Base-by-base conservation (phyloP, 2,329 filamentous ascomycete species). In the Penicillium sp. region DNA sequence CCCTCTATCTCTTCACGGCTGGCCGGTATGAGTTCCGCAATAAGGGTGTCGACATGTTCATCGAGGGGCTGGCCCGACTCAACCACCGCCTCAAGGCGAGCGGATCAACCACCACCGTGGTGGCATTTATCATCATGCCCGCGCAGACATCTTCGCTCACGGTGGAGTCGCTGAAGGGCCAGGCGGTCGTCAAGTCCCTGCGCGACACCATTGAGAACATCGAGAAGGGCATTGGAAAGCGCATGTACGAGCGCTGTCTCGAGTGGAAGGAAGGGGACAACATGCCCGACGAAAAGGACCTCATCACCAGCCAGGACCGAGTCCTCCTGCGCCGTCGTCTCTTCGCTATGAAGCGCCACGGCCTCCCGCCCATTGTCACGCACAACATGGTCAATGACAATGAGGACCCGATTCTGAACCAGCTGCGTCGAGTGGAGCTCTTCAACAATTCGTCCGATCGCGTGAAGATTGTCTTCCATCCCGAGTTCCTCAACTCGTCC, bases 11-110 rank as follows among this genome's bases (percentile, higher is more conserved):
- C 79, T 99, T 99, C 82, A 99, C 93, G 3, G 90, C 95, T 6
- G 95, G 95, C 60, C 90, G 95, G 63, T 99, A 99, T 73, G 95
- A 99, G 77, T 99, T 94, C 83, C 85, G 95, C 65, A 99, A 99
- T 74, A 99, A 99, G 80, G 95, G 95, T 72, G 94, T 97, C 10
- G 95, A 99, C 77, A 98, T 99, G 95, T 99, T 98, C 77, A 96
- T 99, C 67, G 95, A 99, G 78, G 95, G 93, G 3, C 81, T 99
- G 63, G 95, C 95, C 31, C 90, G 95, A 44, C 81, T 99, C 70
- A 99, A 99, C 79, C 93, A 98, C 81, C 87, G 90, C 40, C 86
- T 99, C 72, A 98, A 98, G 84, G 79, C 79, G 53, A 79, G 87
- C 7, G 91, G 91, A 50, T 96, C 92, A 68, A 96, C 95, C 78